A percentile compares a stretch with the other conserved stretches of the same genome.
These are phyloP conservation scores for Sporothrix mexicana DNA, from an alignment of 2,329 filamentous ascomycete species.

Conservation along the genomic window DNA sequence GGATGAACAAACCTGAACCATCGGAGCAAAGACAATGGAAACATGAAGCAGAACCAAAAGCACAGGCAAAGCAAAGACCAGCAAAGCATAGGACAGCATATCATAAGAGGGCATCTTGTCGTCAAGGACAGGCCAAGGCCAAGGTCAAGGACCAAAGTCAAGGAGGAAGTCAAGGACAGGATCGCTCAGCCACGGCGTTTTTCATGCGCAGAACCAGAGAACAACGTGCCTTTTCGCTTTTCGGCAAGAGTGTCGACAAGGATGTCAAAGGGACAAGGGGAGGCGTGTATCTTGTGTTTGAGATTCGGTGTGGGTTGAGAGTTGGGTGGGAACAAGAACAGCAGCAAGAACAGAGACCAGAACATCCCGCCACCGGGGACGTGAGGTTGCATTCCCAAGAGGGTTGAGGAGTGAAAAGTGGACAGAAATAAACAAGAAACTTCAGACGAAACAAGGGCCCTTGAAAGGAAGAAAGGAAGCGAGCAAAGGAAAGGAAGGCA, in stretches of 20 bases:
- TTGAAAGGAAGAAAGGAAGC: neutral
- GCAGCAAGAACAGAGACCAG: no score
- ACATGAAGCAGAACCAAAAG: neutral
- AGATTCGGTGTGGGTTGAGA: neutral
- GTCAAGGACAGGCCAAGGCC: neutral
- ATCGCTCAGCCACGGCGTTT: conserved; percentile 31
- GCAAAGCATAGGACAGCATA: neutral
- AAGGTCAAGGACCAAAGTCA: neutral
- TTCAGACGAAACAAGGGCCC: conserved; percentile 25
- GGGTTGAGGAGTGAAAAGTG: neutral
- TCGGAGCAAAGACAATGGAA: neutral
- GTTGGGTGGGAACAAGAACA: no score
- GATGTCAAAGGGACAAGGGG: neutral
- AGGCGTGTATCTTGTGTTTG: conserved; percentile 6
- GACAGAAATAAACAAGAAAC: neutral
- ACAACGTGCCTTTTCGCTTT: conserved; percentile 10
- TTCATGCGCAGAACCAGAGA: conserved; percentile 23
- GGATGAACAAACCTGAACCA: neutral
- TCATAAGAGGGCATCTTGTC: neutral
- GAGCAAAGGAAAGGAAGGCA: neutral
- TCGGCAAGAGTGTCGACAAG: no score
- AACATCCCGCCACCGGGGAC: neutral
- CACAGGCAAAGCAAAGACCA: neutral
- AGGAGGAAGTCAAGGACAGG: neutral
- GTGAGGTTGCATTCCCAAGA: conserved; percentile 20